Base-by-base conservation (phyloP, 2,329 filamentous ascomycete genomes). In the Aspergillus sojae region DNA sequence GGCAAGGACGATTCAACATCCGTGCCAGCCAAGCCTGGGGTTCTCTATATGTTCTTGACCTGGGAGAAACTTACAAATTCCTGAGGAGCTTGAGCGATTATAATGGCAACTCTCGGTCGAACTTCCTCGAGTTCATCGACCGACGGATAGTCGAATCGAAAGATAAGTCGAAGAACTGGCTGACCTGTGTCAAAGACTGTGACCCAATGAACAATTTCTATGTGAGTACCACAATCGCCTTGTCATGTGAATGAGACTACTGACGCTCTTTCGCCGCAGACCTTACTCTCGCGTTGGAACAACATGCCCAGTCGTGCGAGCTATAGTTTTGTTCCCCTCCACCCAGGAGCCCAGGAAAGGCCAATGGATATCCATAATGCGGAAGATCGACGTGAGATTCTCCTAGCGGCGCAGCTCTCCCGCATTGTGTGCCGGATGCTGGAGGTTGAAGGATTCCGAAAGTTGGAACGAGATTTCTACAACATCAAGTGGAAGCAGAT, bases 301-400 rank as follows among this genome's bases (percentile, higher is more conserved):
- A 81, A 80, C 65, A 82, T 82, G 80, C 79, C 80, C 9, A 81
- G 79, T 60, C 79, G 79, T 23, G 80, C 80, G 21, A 75, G 76
- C 41, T 82, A 81, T 65, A 79, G 76, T 50, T 78, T 80, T 57
- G 74, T 81, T 28, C 70, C 74, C 11, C 57, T 75, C 1, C 70
- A 77, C 16, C 58, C 67, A 11, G 68, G 65, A 11, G 71, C 58
- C 46, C 63, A 74, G 45, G 75, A 80, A 62, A 74, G 72, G n/a
- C 69, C 72, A 12, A 77, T 82, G 74, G 75, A 82, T 63, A 75
- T 80, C 36, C 72, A 71, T 62, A 71, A 75, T 55, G 66, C 71
- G 2, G 74, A 77, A 16, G 75, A 79, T 58, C 75, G 71, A 36
- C 72, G 73, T 21, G 77, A 81, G 46, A 78, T 81, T 52, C 69